Conservation (phyloP, 306 rosid genomes). For the Quercus parvula region DNA sequence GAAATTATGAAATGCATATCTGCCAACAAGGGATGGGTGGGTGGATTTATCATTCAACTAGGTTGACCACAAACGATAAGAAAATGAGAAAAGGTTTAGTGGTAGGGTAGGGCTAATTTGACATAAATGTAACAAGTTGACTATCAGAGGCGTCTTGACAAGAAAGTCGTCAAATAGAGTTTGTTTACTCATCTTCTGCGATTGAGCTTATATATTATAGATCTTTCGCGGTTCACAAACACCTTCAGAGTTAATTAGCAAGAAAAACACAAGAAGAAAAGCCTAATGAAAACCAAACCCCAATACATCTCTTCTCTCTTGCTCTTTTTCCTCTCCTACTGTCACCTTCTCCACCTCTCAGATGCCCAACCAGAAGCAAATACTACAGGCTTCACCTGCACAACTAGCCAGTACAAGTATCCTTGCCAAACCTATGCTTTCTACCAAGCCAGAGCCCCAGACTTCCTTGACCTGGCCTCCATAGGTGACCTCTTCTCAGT, state of each 20-base stretch:
- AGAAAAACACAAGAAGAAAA: not conserved
- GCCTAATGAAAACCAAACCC: constrained; percentile 12
- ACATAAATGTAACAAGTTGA: not conserved
- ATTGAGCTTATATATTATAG: not conserved
- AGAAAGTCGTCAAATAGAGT: not conserved
- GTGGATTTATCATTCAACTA: not conserved
- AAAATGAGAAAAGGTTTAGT: not conserved
- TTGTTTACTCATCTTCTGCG: not conserved
- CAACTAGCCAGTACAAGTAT: constrained; percentile 21
- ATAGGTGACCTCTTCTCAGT: constrained; percentile 72
- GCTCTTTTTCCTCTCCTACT: constrained; percentile 11
- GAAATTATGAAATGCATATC: too few species aligned
- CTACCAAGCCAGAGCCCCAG: constrained; percentile 55
- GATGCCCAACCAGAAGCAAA: constrained; percentile 33
- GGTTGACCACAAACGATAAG: constrained; percentile 6
- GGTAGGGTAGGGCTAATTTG: not conserved
- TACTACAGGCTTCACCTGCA: constrained; percentile 61
- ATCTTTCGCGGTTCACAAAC: not conserved
- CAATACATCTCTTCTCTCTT: not conserved
- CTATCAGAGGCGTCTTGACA: not conserved
- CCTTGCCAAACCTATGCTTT: constrained; percentile 68
- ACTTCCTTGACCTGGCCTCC: constrained; percentile 69
- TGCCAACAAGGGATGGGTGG: not conserved
- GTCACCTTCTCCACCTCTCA: constrained; percentile 18
- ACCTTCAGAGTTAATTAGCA: not conserved